Evolutionary conservation across 768 basidiomycete genomes (phyloP).

Genomic region (Lentinula boryana): DNA sequence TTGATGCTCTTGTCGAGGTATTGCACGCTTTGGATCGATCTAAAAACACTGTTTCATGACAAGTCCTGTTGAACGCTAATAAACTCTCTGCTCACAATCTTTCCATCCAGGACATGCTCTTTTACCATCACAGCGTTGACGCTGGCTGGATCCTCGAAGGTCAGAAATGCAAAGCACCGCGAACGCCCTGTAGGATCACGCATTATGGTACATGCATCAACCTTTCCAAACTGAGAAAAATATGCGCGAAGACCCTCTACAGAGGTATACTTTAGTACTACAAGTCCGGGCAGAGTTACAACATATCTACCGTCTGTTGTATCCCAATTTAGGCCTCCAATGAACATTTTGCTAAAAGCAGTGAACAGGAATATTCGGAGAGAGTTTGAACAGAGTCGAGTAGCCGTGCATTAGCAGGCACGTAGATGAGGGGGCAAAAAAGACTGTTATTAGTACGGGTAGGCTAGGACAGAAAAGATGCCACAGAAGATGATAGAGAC

Average conservation of each 20-base stretch:
- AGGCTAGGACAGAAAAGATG: constrained; percentile 64
- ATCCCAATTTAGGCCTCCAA: constrained; percentile 99
- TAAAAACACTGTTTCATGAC: constrained; percentile 22
- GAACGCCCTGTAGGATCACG: constrained; percentile 93
- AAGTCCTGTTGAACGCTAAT: constrained; percentile 8
- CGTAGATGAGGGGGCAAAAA: constrained; percentile 22
- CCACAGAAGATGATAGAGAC: constrained; percentile 56
- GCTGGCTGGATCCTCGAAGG: constrained; percentile 87
- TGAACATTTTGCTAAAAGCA: constrained; percentile 95
- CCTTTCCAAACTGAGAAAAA: constrained; percentile 93
- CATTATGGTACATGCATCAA: constrained; percentile 99
- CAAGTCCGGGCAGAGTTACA: constrained; percentile 25
- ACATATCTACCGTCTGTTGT: constrained; percentile 89
- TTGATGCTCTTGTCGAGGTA: constrained; percentile 93
- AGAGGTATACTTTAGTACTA: constrained; percentile 37
- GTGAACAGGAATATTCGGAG: constrained; percentile 1
- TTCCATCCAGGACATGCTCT: constrained; percentile 94
- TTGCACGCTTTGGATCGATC: constrained; percentile 99
- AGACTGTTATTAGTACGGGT: constrained; percentile 76
- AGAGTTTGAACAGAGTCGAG: constrained; percentile 16
- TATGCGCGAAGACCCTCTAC: constrained; percentile 77
- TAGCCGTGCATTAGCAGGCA: constrained; percentile 17
- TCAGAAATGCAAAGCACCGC: constrained; percentile 95
- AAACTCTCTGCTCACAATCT: constrained; percentile 64
- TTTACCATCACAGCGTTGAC: constrained; percentile 95